A percentile compares a stretch with the other conserved stretches of the same genome.
Conservation (phyloP, 176 grass and related monocot species). For the Echinochloa phyllopogon region DNA sequence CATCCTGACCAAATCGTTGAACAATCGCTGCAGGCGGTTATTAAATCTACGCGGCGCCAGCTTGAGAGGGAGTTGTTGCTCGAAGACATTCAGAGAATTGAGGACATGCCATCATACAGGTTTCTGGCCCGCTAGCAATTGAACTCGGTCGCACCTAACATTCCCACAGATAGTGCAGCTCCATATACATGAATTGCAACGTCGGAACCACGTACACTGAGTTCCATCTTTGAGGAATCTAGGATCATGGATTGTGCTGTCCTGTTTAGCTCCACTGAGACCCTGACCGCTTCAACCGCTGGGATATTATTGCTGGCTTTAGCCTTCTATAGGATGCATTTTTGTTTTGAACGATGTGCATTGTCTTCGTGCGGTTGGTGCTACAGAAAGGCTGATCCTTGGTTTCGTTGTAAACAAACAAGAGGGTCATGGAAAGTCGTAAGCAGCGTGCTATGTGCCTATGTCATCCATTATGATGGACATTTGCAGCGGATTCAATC, state of each 20-base stretch:
- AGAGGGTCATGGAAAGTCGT: not conserved
- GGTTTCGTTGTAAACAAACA: not conserved
- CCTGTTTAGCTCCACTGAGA: conserved; percentile 15
- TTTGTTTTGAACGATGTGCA: not conserved
- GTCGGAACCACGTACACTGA: not conserved
- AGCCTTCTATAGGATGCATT: not conserved
- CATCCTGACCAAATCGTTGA: conserved; percentile 31
- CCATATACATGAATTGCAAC: not conserved
- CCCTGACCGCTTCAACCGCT: not conserved
- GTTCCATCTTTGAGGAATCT: not conserved
- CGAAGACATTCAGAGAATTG: conserved; percentile 79
- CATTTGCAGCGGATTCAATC: too few relatives aligned
- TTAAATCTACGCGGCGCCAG: conserved; percentile 77
- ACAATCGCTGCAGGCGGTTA: conserved; percentile 58
- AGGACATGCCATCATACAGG: conserved; percentile 82
- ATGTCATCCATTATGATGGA: too few relatives aligned
- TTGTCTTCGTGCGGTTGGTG: not conserved
- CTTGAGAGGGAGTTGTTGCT: conserved; percentile 86
- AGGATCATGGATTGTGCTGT: not conserved
- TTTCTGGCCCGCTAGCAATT: conserved; percentile 65
- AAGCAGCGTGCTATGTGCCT: too few relatives aligned
- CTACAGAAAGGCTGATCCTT: not conserved
- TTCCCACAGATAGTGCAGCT: conserved; percentile 13
- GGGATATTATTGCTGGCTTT: not conserved
- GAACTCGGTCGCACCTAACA: conserved; percentile 30